Conservation (phyloP, 1,284 basidiomycete genomes). For the Trichosporon ovoides region DNA sequence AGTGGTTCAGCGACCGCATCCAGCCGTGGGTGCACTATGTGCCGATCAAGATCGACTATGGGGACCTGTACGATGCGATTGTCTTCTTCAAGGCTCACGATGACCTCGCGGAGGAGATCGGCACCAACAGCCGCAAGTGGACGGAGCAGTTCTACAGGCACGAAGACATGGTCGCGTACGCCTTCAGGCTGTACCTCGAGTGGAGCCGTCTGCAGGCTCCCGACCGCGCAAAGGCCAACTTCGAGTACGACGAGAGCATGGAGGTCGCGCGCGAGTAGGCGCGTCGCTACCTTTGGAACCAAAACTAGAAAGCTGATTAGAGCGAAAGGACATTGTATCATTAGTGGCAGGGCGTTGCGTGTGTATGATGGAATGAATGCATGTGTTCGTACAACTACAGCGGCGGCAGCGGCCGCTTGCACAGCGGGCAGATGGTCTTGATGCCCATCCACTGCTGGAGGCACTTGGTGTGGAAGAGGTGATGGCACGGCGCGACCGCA, state of each 20-base stretch:
- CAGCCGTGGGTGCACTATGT: constrained; percentile 51
- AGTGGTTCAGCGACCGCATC: constrained; percentile 50
- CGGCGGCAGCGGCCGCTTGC: constrained; percentile 70
- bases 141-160: constrained; percentile 41
- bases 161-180: constrained; percentile 45
- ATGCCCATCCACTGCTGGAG: constrained; percentile 79
- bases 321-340: too few relatives aligned
- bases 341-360: too few relatives aligned
- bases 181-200: constrained; percentile 44
- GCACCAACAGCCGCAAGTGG: constrained; percentile 45
- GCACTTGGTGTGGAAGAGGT: constrained; percentile 83
- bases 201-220: constrained; percentile 38
- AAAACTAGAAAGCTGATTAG: too few relatives aligned
- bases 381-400: constrained; percentile 49
- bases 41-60: constrained; percentile 50
- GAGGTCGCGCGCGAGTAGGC: constrained; percentile 15
- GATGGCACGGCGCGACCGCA: constrained; percentile 80
- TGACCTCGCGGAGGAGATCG: constrained; percentile 46
- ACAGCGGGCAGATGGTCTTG: constrained; percentile 89
- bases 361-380: background rate
- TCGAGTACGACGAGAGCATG: constrained; percentile 32
- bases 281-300: too few relatives aligned
- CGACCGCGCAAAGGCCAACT: constrained; percentile 24
- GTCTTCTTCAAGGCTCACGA: constrained; percentile 43
- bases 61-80: constrained; percentile 47